Percentiles rank a stretch among this genome's conserved stretches.
Conservation (phyloP, 2,329 filamentous ascomycete species). For the Trichocomaceae sp. region DNA sequence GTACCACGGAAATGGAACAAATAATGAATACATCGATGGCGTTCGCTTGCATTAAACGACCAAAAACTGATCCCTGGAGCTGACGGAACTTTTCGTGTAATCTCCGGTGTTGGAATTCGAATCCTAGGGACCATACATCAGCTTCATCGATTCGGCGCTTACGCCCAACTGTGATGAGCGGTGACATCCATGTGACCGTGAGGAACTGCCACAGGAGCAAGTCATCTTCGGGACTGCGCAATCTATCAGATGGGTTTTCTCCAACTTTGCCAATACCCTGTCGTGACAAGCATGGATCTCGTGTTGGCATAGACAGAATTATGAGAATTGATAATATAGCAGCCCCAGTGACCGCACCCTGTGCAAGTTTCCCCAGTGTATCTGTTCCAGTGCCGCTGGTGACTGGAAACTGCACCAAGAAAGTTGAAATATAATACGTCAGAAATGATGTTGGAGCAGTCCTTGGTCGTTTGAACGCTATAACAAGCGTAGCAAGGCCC, state of each 20-base stretch:
- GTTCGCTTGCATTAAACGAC: conserved; percentile 66
- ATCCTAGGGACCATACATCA: conserved; percentile 74
- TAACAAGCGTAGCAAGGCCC: conserved; percentile 29
- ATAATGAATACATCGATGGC: conserved; percentile 69
- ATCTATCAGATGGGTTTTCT: conserved; percentile 47
- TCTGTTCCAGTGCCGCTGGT: conserved; percentile 20
- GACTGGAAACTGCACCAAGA: conserved; percentile 32
- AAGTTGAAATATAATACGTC: conserved; percentile 24
- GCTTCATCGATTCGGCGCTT: conserved; percentile 63
- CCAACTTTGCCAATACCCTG: conserved; percentile 56
- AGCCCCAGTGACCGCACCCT: conserved; percentile 30
- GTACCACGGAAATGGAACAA: conserved; percentile 56
- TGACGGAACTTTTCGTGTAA: conserved; percentile 69
- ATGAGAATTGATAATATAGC: conserved; percentile 45
- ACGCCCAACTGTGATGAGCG: conserved; percentile 61
- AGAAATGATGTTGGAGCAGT: conserved; percentile 37
- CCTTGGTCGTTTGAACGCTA: conserved; percentile 36
- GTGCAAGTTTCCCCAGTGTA: conserved; percentile 17
- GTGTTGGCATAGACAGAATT: conserved; percentile 63
- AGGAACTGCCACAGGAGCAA: conserved; percentile 76
- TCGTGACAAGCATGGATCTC: conserved; percentile 50
- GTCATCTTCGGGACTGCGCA: conserved; percentile 75
- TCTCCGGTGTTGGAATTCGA: conserved; percentile 72
- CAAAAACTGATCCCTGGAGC: conserved; percentile 64
- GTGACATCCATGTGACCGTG: conserved; percentile 74